Percentiles rank a stretch among this genome's conserved stretches.
Evolutionary conservation across 2,329 filamentous ascomycete species (phyloP).

Genomic region (Aspergillus arachidicola): DNA sequence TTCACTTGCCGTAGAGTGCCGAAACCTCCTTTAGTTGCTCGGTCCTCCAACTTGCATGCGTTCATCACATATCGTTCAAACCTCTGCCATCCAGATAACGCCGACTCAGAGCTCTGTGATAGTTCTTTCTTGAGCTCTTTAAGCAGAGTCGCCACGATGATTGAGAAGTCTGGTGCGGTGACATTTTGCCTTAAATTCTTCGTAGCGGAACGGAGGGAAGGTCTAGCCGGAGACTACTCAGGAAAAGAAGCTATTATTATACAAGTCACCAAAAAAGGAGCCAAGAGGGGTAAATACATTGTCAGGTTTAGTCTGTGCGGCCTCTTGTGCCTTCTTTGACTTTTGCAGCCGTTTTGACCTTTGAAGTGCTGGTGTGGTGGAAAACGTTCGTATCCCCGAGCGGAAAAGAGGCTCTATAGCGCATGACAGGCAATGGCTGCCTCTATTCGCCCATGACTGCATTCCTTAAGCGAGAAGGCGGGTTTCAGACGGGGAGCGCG

Average conservation of each 20-base stretch:
- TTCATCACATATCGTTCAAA: constrained; percentile 37
- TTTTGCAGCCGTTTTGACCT: constrained; percentile 18
- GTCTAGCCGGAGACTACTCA: constrained; percentile 7
- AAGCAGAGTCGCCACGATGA: constrained; percentile 30
- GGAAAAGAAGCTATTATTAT: not conserved
- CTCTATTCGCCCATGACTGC: constrained; percentile 41
- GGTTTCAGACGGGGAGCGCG: not conserved
- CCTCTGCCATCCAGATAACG: constrained; percentile 27
- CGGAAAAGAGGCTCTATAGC: constrained; percentile 36
- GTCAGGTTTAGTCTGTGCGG: not conserved
- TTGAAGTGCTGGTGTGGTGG: constrained; percentile 32
- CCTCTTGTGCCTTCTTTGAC: constrained; percentile 15
- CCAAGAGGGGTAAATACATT: constrained; percentile 2
- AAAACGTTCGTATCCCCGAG: constrained; percentile 33
- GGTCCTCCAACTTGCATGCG: constrained; percentile 32
- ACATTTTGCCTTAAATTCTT: constrained; percentile 15
- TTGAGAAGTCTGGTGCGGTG: constrained; percentile 29
- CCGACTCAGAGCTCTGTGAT: constrained; percentile 15
- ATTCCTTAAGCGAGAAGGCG: constrained; percentile 33
- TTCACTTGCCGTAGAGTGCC: constrained; percentile 30
- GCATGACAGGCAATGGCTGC: constrained; percentile 46
- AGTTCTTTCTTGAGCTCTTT: constrained; percentile 26
- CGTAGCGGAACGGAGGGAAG: not conserved
- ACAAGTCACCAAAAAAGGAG: not conserved
- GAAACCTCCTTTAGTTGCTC: constrained; percentile 14